These are phyloP conservation scores for Phytophthora multivora DNA, from an alignment of 352 stramenopile species.

Conservation along the genomic window DNA sequence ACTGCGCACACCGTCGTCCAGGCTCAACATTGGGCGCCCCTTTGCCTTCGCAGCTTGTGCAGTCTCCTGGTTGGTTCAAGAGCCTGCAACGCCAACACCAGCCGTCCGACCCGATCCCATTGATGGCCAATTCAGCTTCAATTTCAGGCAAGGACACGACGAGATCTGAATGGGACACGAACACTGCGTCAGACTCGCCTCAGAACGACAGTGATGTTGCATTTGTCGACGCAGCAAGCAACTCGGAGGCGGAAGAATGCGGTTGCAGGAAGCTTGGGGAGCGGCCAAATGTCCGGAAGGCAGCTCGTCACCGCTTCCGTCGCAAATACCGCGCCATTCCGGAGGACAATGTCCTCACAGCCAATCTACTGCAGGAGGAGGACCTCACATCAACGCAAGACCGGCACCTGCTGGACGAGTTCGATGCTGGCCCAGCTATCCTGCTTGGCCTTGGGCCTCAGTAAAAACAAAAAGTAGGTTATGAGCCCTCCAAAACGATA, in stretches of 20 bases:
- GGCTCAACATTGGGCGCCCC: conserved; percentile 32
- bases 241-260: conserved; percentile 29
- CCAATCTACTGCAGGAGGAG: conserved; percentile 38
- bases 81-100: conserved; percentile 31
- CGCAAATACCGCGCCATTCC: conserved; percentile 41
- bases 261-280: conserved; percentile 39
- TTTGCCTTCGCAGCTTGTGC: conserved; percentile 36
- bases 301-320: conserved; percentile 33
- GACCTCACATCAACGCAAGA: conserved; percentile 34
- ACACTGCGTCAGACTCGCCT: conserved; percentile 15
- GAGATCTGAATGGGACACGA: conserved; percentile 17
- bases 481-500: conserved; percentile 12
- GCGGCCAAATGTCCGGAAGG: conserved; percentile 30
- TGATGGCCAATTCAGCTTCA: conserved; percentile 14
- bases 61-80: conserved; percentile 40
- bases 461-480: too few relatives aligned
- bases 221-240: conserved; percentile 31
- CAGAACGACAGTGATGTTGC: conserved; percentile 20
- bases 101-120: conserved; percentile 19
- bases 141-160: conserved; percentile 4
- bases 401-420: conserved; percentile 36
- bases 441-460: neutral
- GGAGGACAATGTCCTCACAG: conserved; percentile 40
- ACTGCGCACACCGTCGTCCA: conserved; percentile 10
- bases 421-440: conserved; percentile 29